Base-by-base conservation (phyloP, 2,329 filamentous ascomycete species). In the Aspergillus thermomutatus region DNA sequence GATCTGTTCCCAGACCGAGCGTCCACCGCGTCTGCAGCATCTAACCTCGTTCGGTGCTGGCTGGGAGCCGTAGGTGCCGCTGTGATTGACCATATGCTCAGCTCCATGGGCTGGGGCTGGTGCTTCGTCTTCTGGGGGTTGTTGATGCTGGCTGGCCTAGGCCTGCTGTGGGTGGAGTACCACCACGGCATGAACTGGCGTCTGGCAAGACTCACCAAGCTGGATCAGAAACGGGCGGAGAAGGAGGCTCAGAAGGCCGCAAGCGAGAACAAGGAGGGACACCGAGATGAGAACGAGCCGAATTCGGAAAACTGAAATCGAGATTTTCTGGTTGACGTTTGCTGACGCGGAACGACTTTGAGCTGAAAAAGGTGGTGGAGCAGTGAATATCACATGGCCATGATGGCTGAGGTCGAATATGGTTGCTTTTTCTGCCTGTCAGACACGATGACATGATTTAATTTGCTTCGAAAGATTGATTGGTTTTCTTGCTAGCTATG, bases 11-110 rank as follows among this genome's bases (percentile, higher is more conserved):
- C 68, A 7, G 55, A 62, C 11, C 49, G 56, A 9, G 56, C 69
- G 0, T 59, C 66, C 14, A 69, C 71, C 1, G 71, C 69, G 3
- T 59, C 62, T 4, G 70, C 71, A 5, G 64, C 68, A 3, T 60
- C 60, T 19, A 73, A 69, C 49, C 56, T 73, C n/a, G 54, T 66
- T 9, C 61, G 71, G 9, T 72, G 68, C 54, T 62, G 64, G 27
- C 53, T 72, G 4, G 67, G 65, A 14, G 71, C 71, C 11, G 59
- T 65, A 6, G 68, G 62, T 1, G 61, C 67, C 1, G 66, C 69
- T 3, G 57, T 66, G 1, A 56, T 71, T 21, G 52, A 69, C 10
- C 57, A 64, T 21, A 65, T 72, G 56, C 52, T 73, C n/a, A 41
- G 54, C 14, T 56, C 50, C 0, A 63, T 70, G 55, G 69, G 67